A percentile compares a stretch with the other conserved stretches of the same genome.
Evolutionary conservation across 306 rosid genomes (phyloP).

Genomic region (Mimosa bimucronata): DNA sequence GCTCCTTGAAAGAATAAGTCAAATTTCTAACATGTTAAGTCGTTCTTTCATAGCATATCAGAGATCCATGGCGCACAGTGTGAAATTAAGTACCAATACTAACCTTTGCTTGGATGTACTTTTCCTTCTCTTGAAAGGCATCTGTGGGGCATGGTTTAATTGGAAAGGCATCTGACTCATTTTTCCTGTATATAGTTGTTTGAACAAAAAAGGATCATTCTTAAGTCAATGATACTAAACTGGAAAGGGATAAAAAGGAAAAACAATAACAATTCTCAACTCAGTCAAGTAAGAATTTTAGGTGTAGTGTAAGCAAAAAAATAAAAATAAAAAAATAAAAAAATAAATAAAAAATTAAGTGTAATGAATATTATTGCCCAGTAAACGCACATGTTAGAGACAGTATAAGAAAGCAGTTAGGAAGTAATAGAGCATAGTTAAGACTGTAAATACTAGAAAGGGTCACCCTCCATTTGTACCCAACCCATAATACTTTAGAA

Average conservation of each 20-base stretch:
- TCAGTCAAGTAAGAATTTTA: neutral
- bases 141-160: slow-evolving; percentile 68
- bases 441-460: neutral
- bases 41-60: slow-evolving; percentile 13
- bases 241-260: neutral
- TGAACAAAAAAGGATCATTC: slow-evolving; percentile 19
- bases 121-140: slow-evolving; percentile 72
- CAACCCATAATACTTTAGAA: neutral
- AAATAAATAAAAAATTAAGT: too few species aligned
- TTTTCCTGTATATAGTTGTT: slow-evolving; percentile 56
- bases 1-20: slow-evolving; percentile 16
- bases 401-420: neutral
- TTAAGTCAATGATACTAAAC: neutral
- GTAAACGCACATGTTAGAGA: neutral
- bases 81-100: slow-evolving; percentile 21
- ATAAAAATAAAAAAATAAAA: too few species aligned
- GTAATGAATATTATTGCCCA: neutral
- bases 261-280: neutral
- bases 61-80: slow-evolving; percentile 1
- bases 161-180: slow-evolving; percentile 48
- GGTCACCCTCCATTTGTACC: neutral
- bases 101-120: slow-evolving; percentile 93
- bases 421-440: neutral
- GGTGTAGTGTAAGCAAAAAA: too few species aligned
- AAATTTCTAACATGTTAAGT: slow-evolving; percentile 28